Conservation (phyloP, 345 rosid genomes). For the Brassica cretica region DNA sequence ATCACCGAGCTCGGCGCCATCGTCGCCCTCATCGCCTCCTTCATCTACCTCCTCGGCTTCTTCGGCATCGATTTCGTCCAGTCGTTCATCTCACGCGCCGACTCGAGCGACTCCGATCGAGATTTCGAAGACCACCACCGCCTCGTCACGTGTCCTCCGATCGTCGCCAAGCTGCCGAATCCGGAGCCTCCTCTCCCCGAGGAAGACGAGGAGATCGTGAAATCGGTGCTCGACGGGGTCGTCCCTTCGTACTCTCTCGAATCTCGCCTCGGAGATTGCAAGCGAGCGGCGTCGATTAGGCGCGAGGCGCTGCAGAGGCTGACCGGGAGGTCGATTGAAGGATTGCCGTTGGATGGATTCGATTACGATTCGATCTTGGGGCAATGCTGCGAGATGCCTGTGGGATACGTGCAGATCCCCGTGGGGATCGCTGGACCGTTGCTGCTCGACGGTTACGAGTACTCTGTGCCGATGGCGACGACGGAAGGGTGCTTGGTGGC, state of each 20-base stretch:
- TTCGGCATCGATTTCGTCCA: conserved; percentile 92
- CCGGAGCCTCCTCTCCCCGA: conserved; percentile 44
- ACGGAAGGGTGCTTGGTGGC: conserved; percentile 97
- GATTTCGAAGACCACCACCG: conserved; percentile 39
- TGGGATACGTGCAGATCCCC: conserved; percentile 90
- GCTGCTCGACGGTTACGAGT: conserved; percentile 77
- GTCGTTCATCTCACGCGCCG: conserved; percentile 67
- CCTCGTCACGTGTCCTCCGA: conserved; percentile 36
- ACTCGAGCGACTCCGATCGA: conserved; percentile 20
- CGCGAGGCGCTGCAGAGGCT: conserved; percentile 78
- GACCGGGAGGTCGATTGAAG: conserved; percentile 70
- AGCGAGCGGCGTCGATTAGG: conserved; percentile 66
- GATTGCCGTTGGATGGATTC: conserved; percentile 79
- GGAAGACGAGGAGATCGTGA: conserved; percentile 73
- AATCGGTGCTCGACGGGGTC: conserved; percentile 57
- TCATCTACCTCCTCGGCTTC: conserved; percentile 80
- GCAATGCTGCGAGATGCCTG: conserved; percentile 99
- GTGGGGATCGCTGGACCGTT: conserved; percentile 91
- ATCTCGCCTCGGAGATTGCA: conserved; percentile 77
- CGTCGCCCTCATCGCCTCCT: conserved; percentile 75
- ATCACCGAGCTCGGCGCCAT: conserved; percentile 75
- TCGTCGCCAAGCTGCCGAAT: conserved; percentile 21
- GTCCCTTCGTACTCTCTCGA: conserved; percentile 74
- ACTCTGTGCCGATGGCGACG: conserved; percentile 90
- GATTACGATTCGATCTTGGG: conserved; percentile 83